Evolutionary conservation across 192 early-diverging fungal species (phyloP), one percentile per base, ranked within the genome.

Genomic region (Oehlia diaphana): DNA sequence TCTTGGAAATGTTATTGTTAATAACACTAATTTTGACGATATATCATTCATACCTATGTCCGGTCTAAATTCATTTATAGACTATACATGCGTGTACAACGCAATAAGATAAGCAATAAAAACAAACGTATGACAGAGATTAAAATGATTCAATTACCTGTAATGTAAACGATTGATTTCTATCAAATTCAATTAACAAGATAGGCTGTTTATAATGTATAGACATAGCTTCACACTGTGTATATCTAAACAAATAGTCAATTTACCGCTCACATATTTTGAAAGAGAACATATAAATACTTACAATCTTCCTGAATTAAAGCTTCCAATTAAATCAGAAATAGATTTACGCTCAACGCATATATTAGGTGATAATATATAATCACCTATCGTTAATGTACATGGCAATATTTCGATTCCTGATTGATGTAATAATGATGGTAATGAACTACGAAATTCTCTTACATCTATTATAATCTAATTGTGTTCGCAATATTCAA

Each of bases 311-410:
- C 96, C 96, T 47, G 91, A 92, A 39, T 88, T 90, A 81, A 98
- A 89, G 2, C 95, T 96, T 26, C 86, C 84, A 61, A 97, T 90
- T 42, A 98, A 87, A 88, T 99, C 98, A 2, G 92, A 87, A 35
- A 98, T 88, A 47, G 92, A 93, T 85, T 99, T 99, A 75, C 98
- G 87, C 82, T 99, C 98, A 9, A 99, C 93, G 39, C 92, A 96
- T 50, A 98, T 91, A 5, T 87, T 83, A 35, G 96, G 93, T 50
- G 92, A 91, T 14, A 99, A 84, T 12, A 99, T 90, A 81, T 98
- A 99, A 84, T 99, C 98, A 61, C 97, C 98, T 0, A 99, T 92
- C 80, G 91, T 90, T 8, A 99, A 83, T 1, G 97, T 99, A 79
- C 92, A 93, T 21, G 96, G 94, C 21, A 90, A 79, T 9, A 99